Conservation (phyloP, 2,329 filamentous ascomycete genomes). For the Malbranchea zuffiana region DNA sequence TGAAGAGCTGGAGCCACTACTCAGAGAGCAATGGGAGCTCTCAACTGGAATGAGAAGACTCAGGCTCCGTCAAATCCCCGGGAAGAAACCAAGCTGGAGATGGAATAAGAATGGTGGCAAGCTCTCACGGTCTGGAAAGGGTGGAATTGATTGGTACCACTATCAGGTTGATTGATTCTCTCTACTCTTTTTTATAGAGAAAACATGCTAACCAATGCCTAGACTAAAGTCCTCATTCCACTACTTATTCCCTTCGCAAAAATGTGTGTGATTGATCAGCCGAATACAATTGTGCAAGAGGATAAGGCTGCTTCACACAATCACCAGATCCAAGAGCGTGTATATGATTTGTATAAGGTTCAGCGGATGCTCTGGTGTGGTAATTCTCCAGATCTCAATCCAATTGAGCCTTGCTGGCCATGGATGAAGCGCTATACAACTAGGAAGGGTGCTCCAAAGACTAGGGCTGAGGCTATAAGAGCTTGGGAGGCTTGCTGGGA, state of each 20-base stretch:
- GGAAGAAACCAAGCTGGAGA: conserved; percentile 13
- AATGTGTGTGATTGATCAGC: conserved; percentile 10
- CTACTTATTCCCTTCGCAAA: conserved; percentile 18
- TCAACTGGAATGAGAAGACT: conserved; percentile 13
- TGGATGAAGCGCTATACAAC: conserved; percentile 14
- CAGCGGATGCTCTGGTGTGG: conserved; percentile 7
- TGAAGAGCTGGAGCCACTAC: conserved; percentile 10
- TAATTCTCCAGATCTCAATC: conserved; percentile 13
- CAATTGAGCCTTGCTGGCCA: conserved; percentile 6
- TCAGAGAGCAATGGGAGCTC: conserved; percentile 16
- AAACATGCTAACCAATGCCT: conserved; percentile 8
- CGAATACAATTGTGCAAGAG: conserved; percentile 17
- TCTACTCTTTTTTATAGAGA: conserved; percentile 2
- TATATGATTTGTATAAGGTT: conserved; percentile 9
- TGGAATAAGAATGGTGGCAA: conserved; percentile 14
- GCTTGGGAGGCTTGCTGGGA: conserved; percentile 11
- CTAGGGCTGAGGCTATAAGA: background rate
- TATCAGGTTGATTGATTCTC: conserved; percentile 12
- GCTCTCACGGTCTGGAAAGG: conserved; percentile 9
- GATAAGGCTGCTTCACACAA: conserved; percentile 16
- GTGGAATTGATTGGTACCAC: conserved; percentile 17
- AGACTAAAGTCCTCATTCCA: conserved; percentile 13
- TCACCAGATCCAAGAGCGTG: conserved; percentile 2
- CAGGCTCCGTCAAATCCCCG: conserved; percentile 11
- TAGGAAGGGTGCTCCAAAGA: conserved; percentile 4